phyloP scores from a whole-genome alignment of 1,139 yeast species.

The Geotrichum citri-aurantii region DNA sequence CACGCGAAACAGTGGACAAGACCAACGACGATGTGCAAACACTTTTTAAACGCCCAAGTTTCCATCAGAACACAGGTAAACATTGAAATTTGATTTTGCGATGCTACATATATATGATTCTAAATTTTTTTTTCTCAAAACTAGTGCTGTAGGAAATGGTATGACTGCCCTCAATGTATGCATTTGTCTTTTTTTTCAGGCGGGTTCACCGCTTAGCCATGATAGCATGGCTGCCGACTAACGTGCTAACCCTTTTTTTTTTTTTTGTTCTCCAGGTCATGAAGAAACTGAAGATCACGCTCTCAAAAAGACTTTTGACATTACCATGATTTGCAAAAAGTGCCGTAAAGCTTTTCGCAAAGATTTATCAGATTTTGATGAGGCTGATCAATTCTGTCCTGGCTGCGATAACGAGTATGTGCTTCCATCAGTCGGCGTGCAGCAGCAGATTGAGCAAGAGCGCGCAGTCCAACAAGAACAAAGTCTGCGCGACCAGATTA shows the following conservation, averaged over 20 bases:
- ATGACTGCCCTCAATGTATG: conserved; percentile 38
- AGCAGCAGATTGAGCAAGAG: conserved; percentile 21
- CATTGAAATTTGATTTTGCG: not conserved
- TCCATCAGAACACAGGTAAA: conserved; percentile 36
- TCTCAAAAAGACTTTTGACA: conserved; percentile 33
- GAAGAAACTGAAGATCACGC: conserved; percentile 34
- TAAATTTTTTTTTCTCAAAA: not conserved
- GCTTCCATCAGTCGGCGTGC: conserved; percentile 30
- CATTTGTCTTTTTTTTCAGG: not conserved
- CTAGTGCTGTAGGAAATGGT: conserved; percentile 36
- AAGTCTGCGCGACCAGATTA: conserved; percentile 4
- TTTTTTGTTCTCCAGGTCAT: conserved; percentile 27
- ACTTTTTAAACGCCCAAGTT: conserved; percentile 37
- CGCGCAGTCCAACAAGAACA: not conserved
- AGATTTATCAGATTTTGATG: conserved; percentile 36
- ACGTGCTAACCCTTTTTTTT: not conserved
- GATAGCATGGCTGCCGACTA: not conserved
- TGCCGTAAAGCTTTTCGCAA: conserved; percentile 38
- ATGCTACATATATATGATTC: not conserved
- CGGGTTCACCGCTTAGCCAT: not conserved
- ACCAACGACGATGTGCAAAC: conserved; percentile 32
- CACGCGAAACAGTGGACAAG: not conserved
- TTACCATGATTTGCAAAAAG: conserved; percentile 37
- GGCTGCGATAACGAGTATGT: conserved; percentile 38
- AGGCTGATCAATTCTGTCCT: conserved; percentile 37